Base-by-base conservation (phyloP, 1,284 basidiomycete species). In the Puccinia triticina region DNA sequence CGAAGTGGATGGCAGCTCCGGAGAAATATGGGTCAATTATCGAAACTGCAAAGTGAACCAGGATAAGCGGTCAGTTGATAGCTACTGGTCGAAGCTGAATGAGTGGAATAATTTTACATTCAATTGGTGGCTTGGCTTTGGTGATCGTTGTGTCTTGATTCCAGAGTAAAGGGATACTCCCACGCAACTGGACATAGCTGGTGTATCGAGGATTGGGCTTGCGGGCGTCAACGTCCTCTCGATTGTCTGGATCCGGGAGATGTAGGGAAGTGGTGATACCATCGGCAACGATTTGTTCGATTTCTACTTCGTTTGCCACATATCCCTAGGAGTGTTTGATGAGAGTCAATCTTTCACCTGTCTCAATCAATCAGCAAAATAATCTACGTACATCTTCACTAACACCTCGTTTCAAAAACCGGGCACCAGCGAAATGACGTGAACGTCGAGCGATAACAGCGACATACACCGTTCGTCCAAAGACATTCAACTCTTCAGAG, bases 281-380 rank as follows among this genome's bases (percentile, higher is more conserved):
- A 86, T 99, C 96, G 2, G 93, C 94, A 0, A 99, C 96, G 77
- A 99, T 97, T 86, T 99, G 97, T 86, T 99, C 97, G 0, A 96
- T 98, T 88, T 99, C 97, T 1, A 99, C 97, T 87, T 99, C 97
- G 85, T 99, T 99, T 0, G 96, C 97, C 1, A 99, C 97, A 86
- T 98, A 94, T 1, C 97, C 97, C 93, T 96, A 85, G 4, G 1
- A 48, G n/a, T 66, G 18, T 66, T 40, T 40, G 21, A 66, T 16
- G 4, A 23, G 64, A 32, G 37, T 66, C 37, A 66, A 43, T 40
- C 8, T 66, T 32, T 26, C 14, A 48, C 1, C 14, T 8, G 32
- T n/a, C n/a, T n/a, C 7, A 72, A 18, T 40, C 40, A 50, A 12
- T 23, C 18, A 3, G 37, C 7, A 12, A 43, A 66, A 2, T 23